Percentiles rank a stretch among this genome's conserved stretches.
Evolutionary conservation across 306 rosid genomes (phyloP).

Genomic region (Dryas alaskensis): DNA sequence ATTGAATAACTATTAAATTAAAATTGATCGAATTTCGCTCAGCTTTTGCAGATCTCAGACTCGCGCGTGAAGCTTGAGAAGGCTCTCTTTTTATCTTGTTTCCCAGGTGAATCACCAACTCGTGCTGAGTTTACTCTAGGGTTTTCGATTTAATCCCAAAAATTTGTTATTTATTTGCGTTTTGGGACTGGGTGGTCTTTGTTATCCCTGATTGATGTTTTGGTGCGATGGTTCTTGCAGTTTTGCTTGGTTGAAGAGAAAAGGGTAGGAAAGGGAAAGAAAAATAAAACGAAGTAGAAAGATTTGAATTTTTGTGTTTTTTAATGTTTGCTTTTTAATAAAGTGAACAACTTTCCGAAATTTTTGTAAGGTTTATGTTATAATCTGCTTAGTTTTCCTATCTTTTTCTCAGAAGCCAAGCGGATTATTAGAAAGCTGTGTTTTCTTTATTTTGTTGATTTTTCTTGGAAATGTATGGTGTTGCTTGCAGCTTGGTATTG

Average conservation of each 20-base stretch:
- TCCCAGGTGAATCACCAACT: constrained; percentile 37
- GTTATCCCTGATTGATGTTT: constrained; percentile 17
- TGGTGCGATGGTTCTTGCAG: constrained; percentile 11
- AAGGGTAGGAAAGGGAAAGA: not conserved
- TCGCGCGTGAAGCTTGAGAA: constrained; percentile 16
- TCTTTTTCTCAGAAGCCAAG: constrained; percentile 3
- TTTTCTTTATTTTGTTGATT: constrained; percentile 22
- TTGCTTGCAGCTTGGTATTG: constrained; percentile 54
- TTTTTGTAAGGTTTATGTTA: not conserved
- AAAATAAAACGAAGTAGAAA: not conserved
- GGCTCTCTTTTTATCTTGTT: not conserved
- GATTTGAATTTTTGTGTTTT: constrained; percentile 1
- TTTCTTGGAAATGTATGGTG: constrained; percentile 33
- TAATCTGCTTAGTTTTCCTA: not conserved
- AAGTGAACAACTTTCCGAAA: not conserved
- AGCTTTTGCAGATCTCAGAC: constrained; percentile 28
- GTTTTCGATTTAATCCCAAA: constrained; percentile 15
- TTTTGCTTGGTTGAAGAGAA: constrained; percentile 17
- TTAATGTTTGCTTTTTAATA: not conserved
- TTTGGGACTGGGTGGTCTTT: not conserved
- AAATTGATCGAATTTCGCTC: constrained; percentile 1
- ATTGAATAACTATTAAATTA: not conserved
- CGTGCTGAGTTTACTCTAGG: constrained; percentile 31
- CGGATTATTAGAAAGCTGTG: not conserved
- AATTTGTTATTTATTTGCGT: not conserved